phyloP scores from a whole-genome alignment of 768 basidiomycete species.

The Russula emetica region DNA sequence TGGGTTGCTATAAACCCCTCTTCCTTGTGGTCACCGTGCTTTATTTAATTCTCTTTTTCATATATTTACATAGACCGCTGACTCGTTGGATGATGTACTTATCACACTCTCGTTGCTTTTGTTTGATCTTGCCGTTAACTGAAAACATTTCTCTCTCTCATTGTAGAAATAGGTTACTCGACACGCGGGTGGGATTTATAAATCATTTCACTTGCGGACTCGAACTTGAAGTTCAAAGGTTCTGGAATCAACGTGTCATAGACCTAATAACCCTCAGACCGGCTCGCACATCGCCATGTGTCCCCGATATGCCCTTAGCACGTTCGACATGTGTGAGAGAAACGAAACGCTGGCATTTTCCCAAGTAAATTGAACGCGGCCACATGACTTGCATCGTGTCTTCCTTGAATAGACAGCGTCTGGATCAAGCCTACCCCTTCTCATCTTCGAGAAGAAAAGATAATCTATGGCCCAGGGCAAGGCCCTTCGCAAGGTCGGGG shows the following conservation, averaged over 20 bases:
- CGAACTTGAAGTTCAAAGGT: background rate
- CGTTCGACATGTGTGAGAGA: background rate
- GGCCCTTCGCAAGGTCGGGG: background rate
- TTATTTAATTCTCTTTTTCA: background rate
- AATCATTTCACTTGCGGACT: background rate
- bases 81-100: slow-evolving; percentile 7
- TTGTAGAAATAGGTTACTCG: slow-evolving; percentile 8
- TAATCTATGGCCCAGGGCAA: background rate
- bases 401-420: background rate
- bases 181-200: background rate
- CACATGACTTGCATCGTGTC: background rate
- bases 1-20: slow-evolving; percentile 16
- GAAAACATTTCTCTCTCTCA: background rate
- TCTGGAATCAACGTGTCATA: background rate
- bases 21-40: background rate
- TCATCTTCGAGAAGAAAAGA: background rate
- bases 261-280: background rate
- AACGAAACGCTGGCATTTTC: background rate
- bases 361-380: background rate
- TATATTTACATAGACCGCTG: background rate
- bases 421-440: background rate
- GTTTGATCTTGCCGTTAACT: background rate
- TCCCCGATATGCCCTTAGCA: background rate
- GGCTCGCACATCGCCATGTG: background rate
- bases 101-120: slow-evolving; percentile 2